Percentiles rank a stretch among this genome's conserved stretches.
These are phyloP conservation scores for Tricholoma saponaceum DNA, from an alignment of 768 basidiomycete genomes.

Conservation along the genomic window DNA sequence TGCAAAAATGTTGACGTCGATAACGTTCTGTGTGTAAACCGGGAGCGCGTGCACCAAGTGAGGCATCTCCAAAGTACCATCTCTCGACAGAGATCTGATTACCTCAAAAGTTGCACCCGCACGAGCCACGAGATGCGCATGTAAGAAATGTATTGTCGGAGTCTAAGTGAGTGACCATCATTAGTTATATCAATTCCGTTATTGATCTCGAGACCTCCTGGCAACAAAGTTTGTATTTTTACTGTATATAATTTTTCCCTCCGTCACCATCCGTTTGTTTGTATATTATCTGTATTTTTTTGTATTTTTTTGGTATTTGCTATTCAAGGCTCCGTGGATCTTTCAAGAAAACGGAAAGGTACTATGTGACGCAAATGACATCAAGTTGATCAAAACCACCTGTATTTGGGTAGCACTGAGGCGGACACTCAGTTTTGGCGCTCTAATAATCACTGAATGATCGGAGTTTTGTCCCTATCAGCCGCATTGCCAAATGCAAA, in stretches of 20 bases:
- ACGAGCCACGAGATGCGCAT: neutral
- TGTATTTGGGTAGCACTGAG: neutral
- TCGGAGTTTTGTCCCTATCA: slow-evolving; percentile 6
- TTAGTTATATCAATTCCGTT: neutral
- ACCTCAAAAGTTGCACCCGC: neutral
- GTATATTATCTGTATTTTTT: neutral
- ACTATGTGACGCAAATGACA: slow-evolving; percentile 4
- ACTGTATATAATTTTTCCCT: neutral
- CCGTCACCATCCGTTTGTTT: neutral
- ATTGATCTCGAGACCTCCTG: neutral
- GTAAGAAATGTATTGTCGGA: neutral
- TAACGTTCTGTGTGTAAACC: neutral
- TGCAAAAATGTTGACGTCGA: neutral
- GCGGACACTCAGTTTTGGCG: neutral
- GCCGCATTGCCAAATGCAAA: slow-evolving; percentile 1
- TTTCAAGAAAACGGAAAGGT: neutral
- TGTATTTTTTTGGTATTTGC: neutral
- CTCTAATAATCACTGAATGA: neutral
- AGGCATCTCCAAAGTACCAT: neutral
- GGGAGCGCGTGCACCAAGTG: neutral
- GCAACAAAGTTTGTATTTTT: neutral
- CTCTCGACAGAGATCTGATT: slow-evolving; percentile 5
- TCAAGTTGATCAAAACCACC: neutral
- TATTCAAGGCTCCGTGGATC: neutral
- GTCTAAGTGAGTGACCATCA: neutral